phyloP scores from a whole-genome alignment of 2,329 filamentous ascomycete species.

The Exophiala alcalophila region DNA sequence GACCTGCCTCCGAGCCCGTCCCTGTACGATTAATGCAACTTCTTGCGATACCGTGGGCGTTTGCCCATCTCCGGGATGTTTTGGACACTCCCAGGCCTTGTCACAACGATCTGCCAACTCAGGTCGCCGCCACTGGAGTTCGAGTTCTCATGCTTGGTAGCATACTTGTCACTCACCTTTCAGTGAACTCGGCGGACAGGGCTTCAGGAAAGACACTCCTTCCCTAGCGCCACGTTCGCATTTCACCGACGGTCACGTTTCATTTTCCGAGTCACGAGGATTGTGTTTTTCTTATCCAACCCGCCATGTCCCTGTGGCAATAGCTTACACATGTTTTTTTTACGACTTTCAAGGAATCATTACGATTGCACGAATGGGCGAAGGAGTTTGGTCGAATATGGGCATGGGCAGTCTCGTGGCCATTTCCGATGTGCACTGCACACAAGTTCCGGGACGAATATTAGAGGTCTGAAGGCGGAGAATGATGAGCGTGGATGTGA shows the following conservation, averaged over 20 bases:
- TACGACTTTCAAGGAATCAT: conserved; percentile 14
- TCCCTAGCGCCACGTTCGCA: no score
- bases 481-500: conserved; percentile 11
- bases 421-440: conserved; percentile 5
- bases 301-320: no score
- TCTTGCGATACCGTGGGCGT: conserved; percentile 5
- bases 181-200: no score
- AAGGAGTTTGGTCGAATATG: conserved; percentile 13
- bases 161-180: no score
- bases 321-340: conserved; percentile 6
- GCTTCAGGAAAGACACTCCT: no score
- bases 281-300: no score
- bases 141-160: no score
- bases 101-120: no score
- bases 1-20: conserved; percentile 2
- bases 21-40: conserved; percentile 16
- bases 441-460: conserved; percentile 10
- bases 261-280: no score
- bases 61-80: neutral
- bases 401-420: conserved; percentile 13
- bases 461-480: conserved; percentile 17
- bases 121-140: no score
- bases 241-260: no score
- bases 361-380: conserved; percentile 16
- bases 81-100: conserved; percentile 4